Percentiles rank a stretch among this genome's conserved stretches.
phyloP scores from a whole-genome alignment of 2,329 filamentous ascomycete species.

The Cladosporium sp. region DNA sequence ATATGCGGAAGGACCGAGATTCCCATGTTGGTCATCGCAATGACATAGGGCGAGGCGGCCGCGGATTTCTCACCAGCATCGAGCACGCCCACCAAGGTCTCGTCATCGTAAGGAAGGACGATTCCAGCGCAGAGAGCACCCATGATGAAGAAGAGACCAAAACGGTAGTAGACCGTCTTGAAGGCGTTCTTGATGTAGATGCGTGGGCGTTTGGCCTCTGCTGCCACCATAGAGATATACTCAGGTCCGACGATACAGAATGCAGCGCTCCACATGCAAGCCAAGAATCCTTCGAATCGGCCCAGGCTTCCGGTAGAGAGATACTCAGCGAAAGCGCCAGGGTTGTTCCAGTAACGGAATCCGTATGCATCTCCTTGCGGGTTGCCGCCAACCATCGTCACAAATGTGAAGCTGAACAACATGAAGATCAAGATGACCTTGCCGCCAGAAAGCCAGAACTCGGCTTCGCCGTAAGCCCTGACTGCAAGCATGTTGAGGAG shows the following conservation, averaged over 20 bases:
- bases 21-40: conserved; percentile 44
- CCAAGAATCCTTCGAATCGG: conserved; percentile 39
- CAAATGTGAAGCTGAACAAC: conserved; percentile 43
- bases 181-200: conserved; percentile 48
- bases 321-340: conserved; percentile 36
- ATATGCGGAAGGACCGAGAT: conserved; percentile 46
- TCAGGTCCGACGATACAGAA: conserved; percentile 42
- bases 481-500: conserved; percentile 50
- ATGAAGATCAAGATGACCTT: conserved; percentile 50
- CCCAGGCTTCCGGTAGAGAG: conserved; percentile 33
- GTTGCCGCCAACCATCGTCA: conserved; percentile 40
- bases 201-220: conserved; percentile 49
- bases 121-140: conserved; percentile 48
- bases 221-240: conserved; percentile 51
- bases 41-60: conserved; percentile 39
- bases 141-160: conserved; percentile 49
- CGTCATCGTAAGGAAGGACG: conserved; percentile 38
- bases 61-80: conserved; percentile 31
- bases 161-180: conserved; percentile 50
- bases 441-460: conserved; percentile 54
- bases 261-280: conserved; percentile 37
- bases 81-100: conserved; percentile 29
- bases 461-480: conserved; percentile 46
- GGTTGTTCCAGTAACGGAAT: conserved; percentile 47
- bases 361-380: conserved; percentile 40